Evolutionary conservation across 176 grass and related monocot genomes (phyloP), one percentile per base, ranked within the genome.

Genomic region (Microstegium vimineum): DNA sequence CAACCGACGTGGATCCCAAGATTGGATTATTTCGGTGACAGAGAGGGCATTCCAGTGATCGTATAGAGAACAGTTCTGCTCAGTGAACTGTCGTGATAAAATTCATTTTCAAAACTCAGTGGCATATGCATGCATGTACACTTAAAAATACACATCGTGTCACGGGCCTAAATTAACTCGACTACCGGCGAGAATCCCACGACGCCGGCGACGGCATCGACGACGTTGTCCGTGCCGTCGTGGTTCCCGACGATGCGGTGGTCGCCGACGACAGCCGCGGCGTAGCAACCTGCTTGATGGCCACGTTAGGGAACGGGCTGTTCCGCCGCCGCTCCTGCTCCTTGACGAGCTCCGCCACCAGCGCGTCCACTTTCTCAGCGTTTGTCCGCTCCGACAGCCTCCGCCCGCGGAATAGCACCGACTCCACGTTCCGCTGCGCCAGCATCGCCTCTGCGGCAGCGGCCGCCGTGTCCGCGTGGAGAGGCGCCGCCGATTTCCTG

Each of bases 371-470:
- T 70, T 90, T 92, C 74, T 94, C 84, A 2, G 77, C 84, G 67
- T 92, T 94, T 9, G 87, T 94, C 66, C 77, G 52, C 17, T 88
- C 81, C 6, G 84, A 87, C 25, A 94, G 77, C 71, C 62, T 90
- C 69, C 88, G 65, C 3, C 92, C 92, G 5, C 84, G 80, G 81
- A 94, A 94, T 0, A 94, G 79, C 74, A 77, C 77, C 0, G 92
- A 87, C 45, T 94, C 92, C 16, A 94, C 92, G 82, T 82, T 91
- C 74, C 83, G 62, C 69, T 89, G 92, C 7, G 86, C 76, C 4
- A 94, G 86, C 82, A 91, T 89, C 26, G 63, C 69, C 52, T 65
- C 86, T 16, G 83, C 81, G 20, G 77, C 26, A 22, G 34, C 57
- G 33, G 37, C 56, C 18, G 81, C 64, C 7, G 54, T 73, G n/a